Evolutionary conservation across 2,329 filamentous ascomycete genomes (phyloP).

Genomic region (Fusarium albosuccineum): DNA sequence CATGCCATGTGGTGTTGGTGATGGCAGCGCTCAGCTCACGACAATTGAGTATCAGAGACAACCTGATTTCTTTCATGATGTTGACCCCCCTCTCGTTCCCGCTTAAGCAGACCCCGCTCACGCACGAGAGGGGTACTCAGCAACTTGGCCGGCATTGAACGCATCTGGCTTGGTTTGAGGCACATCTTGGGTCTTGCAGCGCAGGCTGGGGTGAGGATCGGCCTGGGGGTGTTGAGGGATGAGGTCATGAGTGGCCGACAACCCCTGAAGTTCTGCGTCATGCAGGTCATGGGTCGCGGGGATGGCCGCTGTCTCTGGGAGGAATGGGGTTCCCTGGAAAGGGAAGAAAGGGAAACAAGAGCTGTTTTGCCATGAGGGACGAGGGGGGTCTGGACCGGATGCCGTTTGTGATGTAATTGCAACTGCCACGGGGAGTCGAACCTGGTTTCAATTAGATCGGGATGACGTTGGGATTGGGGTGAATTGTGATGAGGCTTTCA

Average conservation of each 20-base stretch:
- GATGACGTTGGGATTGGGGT: background rate
- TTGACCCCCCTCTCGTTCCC: slow-evolving; percentile 18
- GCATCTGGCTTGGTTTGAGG: slow-evolving; percentile 33
- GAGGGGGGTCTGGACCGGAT: too few species aligned
- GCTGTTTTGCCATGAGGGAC: background rate
- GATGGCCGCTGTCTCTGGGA: slow-evolving; percentile 3
- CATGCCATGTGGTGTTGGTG: slow-evolving; percentile 4
- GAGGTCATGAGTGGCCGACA: slow-evolving; percentile 42
- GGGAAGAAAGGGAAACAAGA: background rate
- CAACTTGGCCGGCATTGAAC: slow-evolving; percentile 2
- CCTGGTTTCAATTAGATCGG: background rate
- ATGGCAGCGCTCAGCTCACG: background rate
- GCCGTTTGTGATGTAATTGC: slow-evolving; percentile 25
- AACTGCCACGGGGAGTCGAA: slow-evolving; percentile 7
- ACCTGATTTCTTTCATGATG: slow-evolving; percentile 7
- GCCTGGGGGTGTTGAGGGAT: slow-evolving; percentile 21
- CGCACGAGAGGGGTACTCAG: slow-evolving; percentile 19
- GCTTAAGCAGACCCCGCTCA: slow-evolving; percentile 21
- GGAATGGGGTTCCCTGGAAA: slow-evolving; percentile 10
- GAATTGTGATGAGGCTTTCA: background rate
- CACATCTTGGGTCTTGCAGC: slow-evolving; percentile 25
- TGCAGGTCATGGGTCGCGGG: slow-evolving; percentile 35
- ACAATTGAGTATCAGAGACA: background rate
- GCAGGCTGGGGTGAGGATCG: slow-evolving; percentile 32
- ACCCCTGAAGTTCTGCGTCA: slow-evolving; percentile 43